phyloP scores from a whole-genome alignment of 352 stramenopile species.

The Pythium biforme region DNA sequence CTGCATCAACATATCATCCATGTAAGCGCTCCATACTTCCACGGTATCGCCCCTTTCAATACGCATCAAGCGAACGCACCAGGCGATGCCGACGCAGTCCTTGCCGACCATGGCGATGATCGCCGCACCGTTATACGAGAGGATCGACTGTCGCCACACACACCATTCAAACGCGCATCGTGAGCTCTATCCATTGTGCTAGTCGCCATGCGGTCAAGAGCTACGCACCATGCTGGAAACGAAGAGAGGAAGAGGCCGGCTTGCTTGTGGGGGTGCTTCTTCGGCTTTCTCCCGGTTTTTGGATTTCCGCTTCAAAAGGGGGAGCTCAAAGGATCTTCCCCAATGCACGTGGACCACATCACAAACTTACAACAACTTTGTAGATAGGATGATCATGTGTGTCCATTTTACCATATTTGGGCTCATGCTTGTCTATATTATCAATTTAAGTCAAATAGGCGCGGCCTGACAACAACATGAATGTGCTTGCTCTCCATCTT shows the following conservation, averaged over 20 bases:
- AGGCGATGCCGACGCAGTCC: constrained; percentile 98
- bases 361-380: constrained; percentile 2
- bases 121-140: constrained; percentile 98
- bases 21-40: neutral
- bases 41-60: too few species aligned
- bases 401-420: neutral
- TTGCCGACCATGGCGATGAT: constrained; percentile 99
- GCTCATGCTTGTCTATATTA: neutral
- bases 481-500: neutral
- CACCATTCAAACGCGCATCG: constrained; percentile 2
- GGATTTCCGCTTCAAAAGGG: constrained; percentile 22
- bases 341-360: constrained; percentile 19
- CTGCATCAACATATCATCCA: constrained; percentile 32
- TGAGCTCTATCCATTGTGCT: constrained; percentile 1
- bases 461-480: constrained; percentile 6
- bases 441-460: neutral
- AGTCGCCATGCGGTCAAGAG: neutral
- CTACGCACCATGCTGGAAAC: constrained; percentile 18
- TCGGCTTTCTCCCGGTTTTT: constrained; percentile 9
- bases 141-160: constrained; percentile 54
- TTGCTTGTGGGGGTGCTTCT: constrained; percentile 3
- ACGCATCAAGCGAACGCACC: constrained; percentile 39
- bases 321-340: constrained; percentile 16
- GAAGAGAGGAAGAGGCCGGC: neutral
- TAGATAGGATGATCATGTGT: neutral